Percentiles rank a stretch among this genome's conserved stretches.
phyloP scores from a whole-genome alignment of 2,329 filamentous ascomycete species.

The Tolypocladium nubicola region DNA sequence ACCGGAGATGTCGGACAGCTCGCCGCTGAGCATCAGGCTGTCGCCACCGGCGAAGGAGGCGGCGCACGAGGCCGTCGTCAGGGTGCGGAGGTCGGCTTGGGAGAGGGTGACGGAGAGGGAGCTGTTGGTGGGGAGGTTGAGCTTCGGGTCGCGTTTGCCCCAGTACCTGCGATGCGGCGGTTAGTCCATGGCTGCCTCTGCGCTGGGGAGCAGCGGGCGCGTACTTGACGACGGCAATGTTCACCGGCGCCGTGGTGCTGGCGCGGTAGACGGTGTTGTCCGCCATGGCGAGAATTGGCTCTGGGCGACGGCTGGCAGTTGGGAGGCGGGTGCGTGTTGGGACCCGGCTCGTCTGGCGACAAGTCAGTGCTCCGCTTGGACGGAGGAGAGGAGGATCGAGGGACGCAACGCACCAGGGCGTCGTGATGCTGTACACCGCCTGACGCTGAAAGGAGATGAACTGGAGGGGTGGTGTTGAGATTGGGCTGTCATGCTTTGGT shows the following conservation, averaged over 20 bases:
- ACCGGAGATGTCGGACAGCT: constrained; percentile 72
- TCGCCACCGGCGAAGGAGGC: constrained; percentile 54
- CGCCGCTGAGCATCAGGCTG: constrained; percentile 74
- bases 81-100: constrained; percentile 84
- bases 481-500: not conserved
- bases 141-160: constrained; percentile 88
- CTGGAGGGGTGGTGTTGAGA: not conserved
- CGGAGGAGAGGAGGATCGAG: not conserved
- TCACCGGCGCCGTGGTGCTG: constrained; percentile 93
- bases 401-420: not conserved
- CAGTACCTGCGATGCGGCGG: constrained; percentile 50
- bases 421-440: not conserved
- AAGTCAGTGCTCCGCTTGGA: not conserved
- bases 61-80: constrained; percentile 91
- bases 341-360: not conserved
- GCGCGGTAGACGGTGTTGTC: constrained; percentile 66
- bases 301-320: not conserved
- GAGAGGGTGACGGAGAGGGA: constrained; percentile 95
- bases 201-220: constrained; percentile 4
- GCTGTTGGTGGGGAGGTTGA: constrained; percentile 96
- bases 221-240: constrained; percentile 96
- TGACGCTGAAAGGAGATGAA: not conserved
- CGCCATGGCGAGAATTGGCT: constrained; percentile 24
- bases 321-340: not conserved
- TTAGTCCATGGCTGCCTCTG: not conserved